phyloP scores from a whole-genome alignment of 805 yeast species.

The Starmerella apicola region DNA sequence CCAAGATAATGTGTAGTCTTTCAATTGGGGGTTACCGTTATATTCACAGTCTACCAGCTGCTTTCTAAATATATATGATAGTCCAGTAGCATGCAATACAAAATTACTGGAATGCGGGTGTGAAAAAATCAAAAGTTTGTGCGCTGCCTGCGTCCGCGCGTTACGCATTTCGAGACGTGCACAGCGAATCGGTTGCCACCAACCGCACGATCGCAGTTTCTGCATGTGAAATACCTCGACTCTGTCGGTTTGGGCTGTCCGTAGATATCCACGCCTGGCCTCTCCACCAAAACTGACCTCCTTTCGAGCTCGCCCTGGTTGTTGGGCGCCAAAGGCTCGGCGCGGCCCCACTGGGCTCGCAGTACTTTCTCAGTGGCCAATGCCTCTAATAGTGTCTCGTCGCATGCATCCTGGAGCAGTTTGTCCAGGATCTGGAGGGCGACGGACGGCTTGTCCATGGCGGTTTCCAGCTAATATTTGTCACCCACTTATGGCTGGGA shows the following conservation, averaged over 20 bases:
- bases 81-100: too few relatives aligned
- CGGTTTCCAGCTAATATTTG: background rate
- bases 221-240: slow-evolving; percentile 58
- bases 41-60: too few relatives aligned
- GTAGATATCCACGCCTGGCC: slow-evolving; percentile 32
- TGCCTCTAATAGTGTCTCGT: slow-evolving; percentile 27
- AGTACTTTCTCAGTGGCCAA: slow-evolving; percentile 26
- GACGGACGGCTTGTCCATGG: background rate
- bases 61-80: too few relatives aligned
- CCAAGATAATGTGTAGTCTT: too few relatives aligned
- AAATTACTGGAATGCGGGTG: too few relatives aligned
- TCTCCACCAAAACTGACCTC: slow-evolving; percentile 16
- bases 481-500: too few relatives aligned
- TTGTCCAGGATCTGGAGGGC: slow-evolving; percentile 11
- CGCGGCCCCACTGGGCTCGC: slow-evolving; percentile 27
- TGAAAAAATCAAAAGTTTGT: slow-evolving; percentile 2
- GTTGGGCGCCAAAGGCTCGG: slow-evolving; percentile 15
- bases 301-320: slow-evolving; percentile 18
- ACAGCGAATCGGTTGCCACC: slow-evolving; percentile 90
- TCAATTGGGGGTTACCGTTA: too few relatives aligned
- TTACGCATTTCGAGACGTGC: slow-evolving; percentile 80
- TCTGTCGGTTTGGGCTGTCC: slow-evolving; percentile 36
- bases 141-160: slow-evolving; percentile 34
- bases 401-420: slow-evolving; percentile 25
- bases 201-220: slow-evolving; percentile 70